Conservation (phyloP, 208 protist species). For the Acanthamoeba royreba region DNA sequence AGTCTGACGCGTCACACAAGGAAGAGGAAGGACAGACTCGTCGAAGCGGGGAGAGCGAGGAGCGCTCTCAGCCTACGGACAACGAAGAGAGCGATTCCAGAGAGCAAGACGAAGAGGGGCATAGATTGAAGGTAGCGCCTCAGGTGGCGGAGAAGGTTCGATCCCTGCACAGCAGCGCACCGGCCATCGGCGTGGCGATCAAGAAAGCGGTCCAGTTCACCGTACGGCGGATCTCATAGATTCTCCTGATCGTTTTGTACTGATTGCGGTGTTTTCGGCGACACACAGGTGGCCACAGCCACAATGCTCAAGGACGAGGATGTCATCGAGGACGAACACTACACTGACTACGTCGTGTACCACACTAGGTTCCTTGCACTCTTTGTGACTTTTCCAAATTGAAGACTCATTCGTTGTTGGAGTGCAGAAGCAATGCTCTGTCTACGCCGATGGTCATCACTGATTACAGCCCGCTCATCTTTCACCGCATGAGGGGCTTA, state of each 20-base stretch:
- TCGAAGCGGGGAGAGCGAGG: no score
- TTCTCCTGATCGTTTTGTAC: neutral
- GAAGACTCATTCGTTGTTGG: no score
- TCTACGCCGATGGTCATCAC: neutral
- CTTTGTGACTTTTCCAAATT: no score
- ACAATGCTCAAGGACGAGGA: neutral
- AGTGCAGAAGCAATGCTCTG: neutral
- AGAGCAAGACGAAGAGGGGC: no score
- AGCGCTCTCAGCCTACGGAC: no score
- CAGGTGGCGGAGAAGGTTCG: neutral
- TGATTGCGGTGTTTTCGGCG: no score
- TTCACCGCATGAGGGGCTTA: neutral
- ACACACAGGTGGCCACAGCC: neutral
- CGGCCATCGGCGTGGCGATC: neutral
- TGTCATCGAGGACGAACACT: neutral
- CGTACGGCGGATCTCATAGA: neutral
- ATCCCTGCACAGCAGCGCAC: neutral
- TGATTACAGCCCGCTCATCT: neutral
- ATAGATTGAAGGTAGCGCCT: no score
- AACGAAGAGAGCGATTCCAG: no score
- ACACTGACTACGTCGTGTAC: neutral
- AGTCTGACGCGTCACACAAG: no score
- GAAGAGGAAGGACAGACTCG: no score
- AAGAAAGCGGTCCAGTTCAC: neutral
- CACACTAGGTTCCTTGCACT: neutral